A percentile compares a stretch with the other conserved stretches of the same genome.
Evolutionary conservation across 2,329 filamentous ascomycete genomes (phyloP).

Genomic region (Neocucurbitaria cava): DNA sequence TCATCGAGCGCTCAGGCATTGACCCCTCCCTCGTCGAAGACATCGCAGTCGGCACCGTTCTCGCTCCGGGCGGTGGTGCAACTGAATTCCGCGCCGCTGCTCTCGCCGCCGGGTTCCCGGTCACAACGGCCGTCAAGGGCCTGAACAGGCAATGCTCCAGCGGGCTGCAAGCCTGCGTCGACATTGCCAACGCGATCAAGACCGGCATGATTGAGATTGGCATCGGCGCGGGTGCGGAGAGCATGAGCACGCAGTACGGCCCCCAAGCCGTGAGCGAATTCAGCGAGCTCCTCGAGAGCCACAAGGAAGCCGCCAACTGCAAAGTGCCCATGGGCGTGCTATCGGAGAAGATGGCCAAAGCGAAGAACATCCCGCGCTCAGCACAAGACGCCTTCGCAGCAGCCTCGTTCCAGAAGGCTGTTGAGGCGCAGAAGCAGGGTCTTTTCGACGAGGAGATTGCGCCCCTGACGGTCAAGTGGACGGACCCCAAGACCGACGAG

Average conservation of each 20-base stretch:
- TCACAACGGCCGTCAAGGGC: constrained; percentile 80
- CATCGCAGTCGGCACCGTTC: constrained; percentile 87
- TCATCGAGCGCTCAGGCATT: constrained; percentile 86
- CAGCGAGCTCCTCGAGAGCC: constrained; percentile 82
- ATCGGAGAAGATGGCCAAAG: constrained; percentile 94
- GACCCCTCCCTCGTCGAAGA: constrained; percentile 90
- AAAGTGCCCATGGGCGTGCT: constrained; percentile 96
- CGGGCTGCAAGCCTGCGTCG: constrained; percentile 89
- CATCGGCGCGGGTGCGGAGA: constrained; percentile 93
- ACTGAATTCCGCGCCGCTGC: constrained; percentile 96
- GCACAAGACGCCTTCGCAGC: constrained; percentile 94
- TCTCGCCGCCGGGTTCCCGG: constrained; percentile 89
- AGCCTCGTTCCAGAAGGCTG: constrained; percentile 88
- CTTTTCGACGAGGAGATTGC: constrained; percentile 92
- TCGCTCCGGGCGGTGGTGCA: constrained; percentile 90
- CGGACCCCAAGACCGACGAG: constrained; percentile 90
- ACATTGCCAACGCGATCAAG: constrained; percentile 92
- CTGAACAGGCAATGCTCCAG: constrained; percentile 95
- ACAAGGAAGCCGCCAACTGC: constrained; percentile 89
- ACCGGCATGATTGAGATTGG: constrained; percentile 94
- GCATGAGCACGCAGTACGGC: constrained; percentile 92
- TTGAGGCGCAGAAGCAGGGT: constrained; percentile 83
- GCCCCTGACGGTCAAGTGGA: constrained; percentile 84
- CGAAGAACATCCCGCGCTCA: constrained; percentile 73
- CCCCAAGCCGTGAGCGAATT: constrained; percentile 90